Evolutionary conservation across 257 asterid species (phyloP), one percentile per base, ranked within the genome.

Genomic region (Nicotiana sylvestris): DNA sequence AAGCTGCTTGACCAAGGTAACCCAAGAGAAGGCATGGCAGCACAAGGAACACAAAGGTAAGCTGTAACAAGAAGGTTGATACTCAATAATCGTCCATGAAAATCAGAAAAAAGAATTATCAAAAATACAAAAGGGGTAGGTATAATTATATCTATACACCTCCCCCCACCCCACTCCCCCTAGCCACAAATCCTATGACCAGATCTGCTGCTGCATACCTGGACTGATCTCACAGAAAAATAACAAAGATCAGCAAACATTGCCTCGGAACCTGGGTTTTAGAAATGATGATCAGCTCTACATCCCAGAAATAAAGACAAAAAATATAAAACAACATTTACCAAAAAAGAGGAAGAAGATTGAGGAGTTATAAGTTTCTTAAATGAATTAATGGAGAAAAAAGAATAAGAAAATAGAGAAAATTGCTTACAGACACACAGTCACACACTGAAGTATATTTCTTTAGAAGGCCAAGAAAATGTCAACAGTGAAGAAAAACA

Each of bases 171-270:
- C 57, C 57, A 69, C 77, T 69, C 77, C 85, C 29, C 53, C 74
- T 18, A 70, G 35, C 35, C 58, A 43, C 35, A 70, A 43, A 70
- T 43, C 58, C 12, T 43, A 70, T 39, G 58, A 70, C n/a, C 78
- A 70, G 78, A 70, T 43, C 78, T 43, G 58, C n/a, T 43, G 60
- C 78, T 21, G 78, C 78, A 70, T 70, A 96, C 98, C 97, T 96
- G 99, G 87, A 96, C 97, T 78, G 98, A 90, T 91, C 97, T 91
- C 86, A 96, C 97, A 83, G 98, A 88, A 87, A 96, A 96, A 85
- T 96, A 92, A 89, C 97, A 93, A 81, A 96, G 98, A 90, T 95
- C 98, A 66, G 99, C 99, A 91, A 96, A 96, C 97, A 95, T 95
- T 82, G 98, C 98, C 91, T 96, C 98, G 49, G 99, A 93, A 89